Evolutionary conservation across 2,329 filamentous ascomycete species (phyloP).

Genomic region (Penicillium olsonii): DNA sequence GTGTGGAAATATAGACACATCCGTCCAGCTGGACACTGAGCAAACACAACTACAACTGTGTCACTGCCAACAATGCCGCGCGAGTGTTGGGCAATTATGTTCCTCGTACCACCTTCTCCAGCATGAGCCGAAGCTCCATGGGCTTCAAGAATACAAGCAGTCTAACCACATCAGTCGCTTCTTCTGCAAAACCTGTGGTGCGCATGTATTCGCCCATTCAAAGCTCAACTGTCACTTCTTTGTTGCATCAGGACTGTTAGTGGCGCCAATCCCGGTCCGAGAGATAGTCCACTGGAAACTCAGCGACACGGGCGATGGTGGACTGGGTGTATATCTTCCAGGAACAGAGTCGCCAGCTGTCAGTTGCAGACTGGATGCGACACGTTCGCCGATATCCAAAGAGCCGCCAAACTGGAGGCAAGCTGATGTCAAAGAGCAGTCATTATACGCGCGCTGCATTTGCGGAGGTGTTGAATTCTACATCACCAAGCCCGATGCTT

Average conservation of each 20-base stretch:
- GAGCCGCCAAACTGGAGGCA: slow-evolving; percentile 4
- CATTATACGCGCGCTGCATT: slow-evolving; percentile 52
- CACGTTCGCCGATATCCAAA: not conserved
- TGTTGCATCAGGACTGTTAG: slow-evolving; percentile 37
- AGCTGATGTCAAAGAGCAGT: slow-evolving; percentile 7
- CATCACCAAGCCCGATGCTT: slow-evolving; percentile 56
- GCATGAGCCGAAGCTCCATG: slow-evolving; percentile 32
- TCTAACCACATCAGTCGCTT: slow-evolving; percentile 46
- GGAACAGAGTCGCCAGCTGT: slow-evolving; percentile 16
- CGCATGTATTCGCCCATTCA: slow-evolving; percentile 41
- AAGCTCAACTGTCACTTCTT: slow-evolving; percentile 28
- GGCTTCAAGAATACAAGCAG: slow-evolving; percentile 47
- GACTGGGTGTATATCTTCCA: slow-evolving; percentile 29
- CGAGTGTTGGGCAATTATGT: slow-evolving; percentile 50
- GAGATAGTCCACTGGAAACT: slow-evolving; percentile 31
- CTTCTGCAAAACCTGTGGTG: slow-evolving; percentile 55
- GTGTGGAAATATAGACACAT: slow-evolving; percentile 28
- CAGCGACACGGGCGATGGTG: slow-evolving; percentile 32
- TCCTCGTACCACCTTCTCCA: slow-evolving; percentile 48
- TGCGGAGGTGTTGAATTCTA: slow-evolving; percentile 59
- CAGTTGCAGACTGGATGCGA: slow-evolving; percentile 24
- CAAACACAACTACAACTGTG: slow-evolving; percentile 44
- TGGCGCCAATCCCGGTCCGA: slow-evolving; percentile 17
- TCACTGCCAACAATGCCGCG: slow-evolving; percentile 55
- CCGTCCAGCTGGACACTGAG: slow-evolving; percentile 27